Evolutionary conservation across 805 yeast species (phyloP), one percentile per base, ranked within the genome.

Genomic region (Wickerhamiella musiphila): DNA sequence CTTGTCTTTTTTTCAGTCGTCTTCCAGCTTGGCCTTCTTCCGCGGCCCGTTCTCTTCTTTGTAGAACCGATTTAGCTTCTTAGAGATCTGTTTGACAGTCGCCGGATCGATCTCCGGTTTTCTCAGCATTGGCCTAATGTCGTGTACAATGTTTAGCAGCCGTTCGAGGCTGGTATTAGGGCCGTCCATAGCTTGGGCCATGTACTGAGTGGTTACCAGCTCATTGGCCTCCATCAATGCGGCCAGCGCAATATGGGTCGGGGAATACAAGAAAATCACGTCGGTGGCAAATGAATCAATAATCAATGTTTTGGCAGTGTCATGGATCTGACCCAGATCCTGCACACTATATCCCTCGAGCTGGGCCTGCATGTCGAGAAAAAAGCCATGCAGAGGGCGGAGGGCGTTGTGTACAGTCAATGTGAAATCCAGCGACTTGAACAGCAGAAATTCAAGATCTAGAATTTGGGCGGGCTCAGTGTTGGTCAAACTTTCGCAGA

Each of bases 181-280:
- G 6, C 43, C 50, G 29, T 41, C 48, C 28, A 62, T 58, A 41
- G 74, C 74, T 50, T 78, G 79, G 42, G 65, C 61, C 40, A 86
- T 54, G 53, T 84, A 84, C 39, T 70, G 62, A 34, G 68, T 69
- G 2, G 78, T 68, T 23, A 78, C 54, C 16, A 65, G 68, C 39
- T 65, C 70, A 52, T 82, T 78, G 10, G 65, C 68, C 33, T 66
- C 63, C 56, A 76, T 69, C 48, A 84, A 61, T 11, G 90, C 81
- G 0, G 94, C 90, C 32, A 90, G 58, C 1, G 96, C 94, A 19
- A 90, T 79, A 48, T 90, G 98, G 1, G 96, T 94, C 1, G 99
- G 99, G 0, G 96, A 74, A 54, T 58, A 86, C 22, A 71, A 58
- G 44, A 81, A 86, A 6, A 66, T 59, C 3, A 69, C 84, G 49